These are phyloP conservation scores for Blumeriella jaapii DNA, from an alignment of 2,329 filamentous ascomycete genomes.

Conservation along the genomic window DNA sequence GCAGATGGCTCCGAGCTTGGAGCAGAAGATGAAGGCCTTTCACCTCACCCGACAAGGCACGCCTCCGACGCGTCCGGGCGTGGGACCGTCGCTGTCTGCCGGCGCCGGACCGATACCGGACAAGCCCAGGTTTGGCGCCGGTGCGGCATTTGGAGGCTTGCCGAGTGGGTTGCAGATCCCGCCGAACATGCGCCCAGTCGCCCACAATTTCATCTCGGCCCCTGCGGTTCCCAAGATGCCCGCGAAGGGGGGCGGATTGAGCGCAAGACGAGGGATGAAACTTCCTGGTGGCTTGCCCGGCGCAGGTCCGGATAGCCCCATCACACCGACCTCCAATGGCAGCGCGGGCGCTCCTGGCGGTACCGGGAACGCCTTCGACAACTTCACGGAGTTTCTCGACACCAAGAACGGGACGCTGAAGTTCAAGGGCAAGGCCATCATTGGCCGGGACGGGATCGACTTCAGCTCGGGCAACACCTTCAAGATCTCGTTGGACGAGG, in stretches of 20 bases:
- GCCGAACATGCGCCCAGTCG: conserved; percentile 34
- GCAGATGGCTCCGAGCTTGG: conserved; percentile 48
- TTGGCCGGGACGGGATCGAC: conserved; percentile 81
- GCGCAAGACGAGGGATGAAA: conserved; percentile 55
- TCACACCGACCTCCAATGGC: conserved; percentile 11
- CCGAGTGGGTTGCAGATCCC: conserved; percentile 33
- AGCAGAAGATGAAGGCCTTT: conserved; percentile 60
- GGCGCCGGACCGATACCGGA: conserved; percentile 23
- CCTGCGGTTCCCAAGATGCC: conserved; percentile 34
- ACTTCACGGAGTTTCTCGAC: conserved; percentile 76
- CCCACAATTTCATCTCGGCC: conserved; percentile 38
- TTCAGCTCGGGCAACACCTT: conserved; percentile 86
- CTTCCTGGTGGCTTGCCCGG: conserved; percentile 34
- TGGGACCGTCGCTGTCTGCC: conserved; percentile 26
- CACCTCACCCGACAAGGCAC: conserved; percentile 52
- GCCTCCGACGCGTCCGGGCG: conserved; percentile 29
- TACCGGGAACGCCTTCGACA: conserved; percentile 41
- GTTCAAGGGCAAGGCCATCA: conserved; percentile 84
- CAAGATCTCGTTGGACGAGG: conserved; percentile 88
- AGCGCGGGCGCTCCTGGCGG: conserved; percentile 14
- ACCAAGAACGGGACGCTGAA: conserved; percentile 82
- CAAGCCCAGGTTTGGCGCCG: conserved; percentile 9
- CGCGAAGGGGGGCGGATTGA: conserved; percentile 42
- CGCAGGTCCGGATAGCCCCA: conserved; percentile 11
- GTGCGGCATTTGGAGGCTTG: conserved; percentile 29